Conservation (phyloP, 208 protist genomes). For the Trypanosomatidae sp. region DNA sequence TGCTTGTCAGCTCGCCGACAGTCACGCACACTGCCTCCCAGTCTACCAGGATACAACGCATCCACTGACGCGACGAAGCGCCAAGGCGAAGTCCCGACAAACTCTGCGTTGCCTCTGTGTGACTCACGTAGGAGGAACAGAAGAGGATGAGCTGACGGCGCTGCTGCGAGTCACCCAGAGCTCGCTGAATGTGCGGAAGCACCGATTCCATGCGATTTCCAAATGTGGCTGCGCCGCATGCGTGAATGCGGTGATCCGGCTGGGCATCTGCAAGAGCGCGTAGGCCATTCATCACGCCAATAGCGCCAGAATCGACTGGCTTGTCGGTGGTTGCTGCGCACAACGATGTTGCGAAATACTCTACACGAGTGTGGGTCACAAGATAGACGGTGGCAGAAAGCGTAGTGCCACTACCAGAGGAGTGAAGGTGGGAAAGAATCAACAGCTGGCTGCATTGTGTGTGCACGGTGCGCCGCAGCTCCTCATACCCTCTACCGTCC, state of each 20-base stretch:
- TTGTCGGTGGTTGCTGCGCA: neutral
- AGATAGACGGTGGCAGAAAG: neutral
- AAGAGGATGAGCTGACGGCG: conserved; percentile 25
- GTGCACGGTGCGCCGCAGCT: neutral
- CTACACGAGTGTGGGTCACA: conserved; percentile 3
- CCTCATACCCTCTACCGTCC: neutral
- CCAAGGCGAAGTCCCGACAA: conserved; percentile 15
- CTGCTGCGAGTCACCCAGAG: conserved; percentile 1
- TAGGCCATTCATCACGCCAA: neutral
- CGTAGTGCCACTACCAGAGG: neutral
- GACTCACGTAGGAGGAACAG: conserved; percentile 19
- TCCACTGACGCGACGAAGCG: neutral
- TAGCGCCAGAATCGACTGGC: neutral
- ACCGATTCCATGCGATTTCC: conserved; percentile 3
- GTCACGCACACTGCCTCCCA: conserved; percentile 28
- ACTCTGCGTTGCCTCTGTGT: conserved; percentile 22
- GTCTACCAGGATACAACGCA: conserved; percentile 35
- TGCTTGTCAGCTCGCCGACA: neutral
- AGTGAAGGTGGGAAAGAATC: neutral
- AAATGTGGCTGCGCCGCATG: neutral
- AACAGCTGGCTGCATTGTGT: neutral
- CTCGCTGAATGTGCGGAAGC: neutral
- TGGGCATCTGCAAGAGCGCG: neutral
- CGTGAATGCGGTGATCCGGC: neutral
- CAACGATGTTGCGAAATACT: neutral